Conservation (phyloP, 2,329 filamentous ascomycete species). For the Claviceps purpurea region DNA sequence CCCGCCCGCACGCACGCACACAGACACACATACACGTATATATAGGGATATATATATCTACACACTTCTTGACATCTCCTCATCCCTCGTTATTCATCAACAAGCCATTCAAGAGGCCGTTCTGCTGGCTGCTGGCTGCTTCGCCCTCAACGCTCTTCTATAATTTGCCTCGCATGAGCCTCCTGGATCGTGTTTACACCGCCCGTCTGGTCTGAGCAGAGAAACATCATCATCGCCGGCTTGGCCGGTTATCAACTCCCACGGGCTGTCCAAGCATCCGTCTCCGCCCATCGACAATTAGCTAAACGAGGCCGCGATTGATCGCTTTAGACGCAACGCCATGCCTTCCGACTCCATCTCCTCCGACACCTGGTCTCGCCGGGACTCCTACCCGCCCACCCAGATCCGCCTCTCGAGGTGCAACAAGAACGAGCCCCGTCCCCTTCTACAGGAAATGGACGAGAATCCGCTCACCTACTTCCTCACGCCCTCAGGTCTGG, state of each 20-base stretch:
- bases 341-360: conserved; percentile 19
- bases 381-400: conserved; percentile 40
- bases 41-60: no score
- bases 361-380: conserved; percentile 18
- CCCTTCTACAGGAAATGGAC: conserved; percentile 34
- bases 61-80: conserved; percentile 2
- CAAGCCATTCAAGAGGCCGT: background rate
- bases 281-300: background rate
- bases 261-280: background rate
- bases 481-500: conserved; percentile 33
- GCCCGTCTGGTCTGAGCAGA: background rate
- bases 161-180: background rate
- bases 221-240: conserved; percentile 2
- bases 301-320: no score
- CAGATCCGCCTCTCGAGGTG: conserved; percentile 31
- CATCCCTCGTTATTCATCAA: background rate
- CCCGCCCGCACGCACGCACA: no score
- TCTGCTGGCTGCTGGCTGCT: background rate
- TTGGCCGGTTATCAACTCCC: conserved; percentile 1
- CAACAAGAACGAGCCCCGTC: conserved; percentile 19
- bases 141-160: background rate
- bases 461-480: conserved; percentile 44
- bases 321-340: background rate
- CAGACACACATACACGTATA: background rate
- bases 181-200: background rate